Base-by-base conservation (phyloP, 2,329 filamentous ascomycete genomes). In the Knoxdaviesia capensis region DNA sequence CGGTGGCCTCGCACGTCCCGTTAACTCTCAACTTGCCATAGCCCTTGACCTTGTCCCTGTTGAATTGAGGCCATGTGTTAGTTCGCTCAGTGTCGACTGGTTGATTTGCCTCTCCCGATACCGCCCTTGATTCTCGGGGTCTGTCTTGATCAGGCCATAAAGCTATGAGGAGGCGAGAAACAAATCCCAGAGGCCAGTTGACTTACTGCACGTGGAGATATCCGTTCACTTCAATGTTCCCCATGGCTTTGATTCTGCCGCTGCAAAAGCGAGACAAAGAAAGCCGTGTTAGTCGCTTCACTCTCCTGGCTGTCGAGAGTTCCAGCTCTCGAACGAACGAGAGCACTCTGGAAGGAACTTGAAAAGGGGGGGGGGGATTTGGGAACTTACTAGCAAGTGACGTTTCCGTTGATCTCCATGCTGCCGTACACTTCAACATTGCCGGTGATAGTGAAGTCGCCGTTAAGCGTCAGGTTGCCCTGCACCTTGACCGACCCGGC, bases 401-500 rank as follows among this genome's bases (percentile, higher is more conserved):
- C 45, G 40, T 53, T 61, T 34, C 64, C 64, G 11, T 56, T 56
- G 31, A 66, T 54, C 5, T 55, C 54, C 34, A 68, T 57, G 42
- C 54, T 52, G 4, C 63, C 63, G 40, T 67, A 68, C 7, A 63
- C 64, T 45, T 68, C 63, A 31, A 68, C 55, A 41, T 57, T 58
- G 31, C 64, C 63, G 5, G 53, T 52, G n/a, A 68, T 55, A 11
- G 54, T 51, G 37, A 68, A 58, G 42, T 66, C 60, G 3, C 63
- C 65, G 4, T 57, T 51, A 30, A 70, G 57, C 9, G 52, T 57
- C 41, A 69, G 59, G 31, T 58, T 59, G 6, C 63, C 59, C 41
- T 61, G 63, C 5, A 60, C 63, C 46, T 60, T 59, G 49, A 71
- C 61, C 3, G 61, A 65, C 7, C 63, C 62, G 29, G 57, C 55